Percentiles rank a stretch among this genome's conserved stretches.
These are phyloP conservation scores for Lachnellula hyalina DNA, from an alignment of 2,329 filamentous ascomycete genomes.

Conservation along the genomic window DNA sequence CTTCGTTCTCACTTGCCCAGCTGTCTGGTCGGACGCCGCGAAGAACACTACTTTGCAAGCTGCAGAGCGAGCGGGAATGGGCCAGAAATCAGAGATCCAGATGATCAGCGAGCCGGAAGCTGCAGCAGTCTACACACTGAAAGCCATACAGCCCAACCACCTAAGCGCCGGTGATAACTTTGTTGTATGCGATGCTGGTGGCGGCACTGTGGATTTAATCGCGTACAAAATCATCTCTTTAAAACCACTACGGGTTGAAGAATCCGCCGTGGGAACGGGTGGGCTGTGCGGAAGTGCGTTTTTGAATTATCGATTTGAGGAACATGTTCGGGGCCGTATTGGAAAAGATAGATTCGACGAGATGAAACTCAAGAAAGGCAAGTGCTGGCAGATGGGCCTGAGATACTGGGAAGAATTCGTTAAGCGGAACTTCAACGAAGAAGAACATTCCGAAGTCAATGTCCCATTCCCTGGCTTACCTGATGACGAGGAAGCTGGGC, in stretches of 20 bases:
- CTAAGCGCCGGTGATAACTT: slow-evolving; percentile 61
- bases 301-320: slow-evolving; percentile 75
- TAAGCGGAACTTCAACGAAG: slow-evolving; percentile 76
- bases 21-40: slow-evolving; percentile 80
- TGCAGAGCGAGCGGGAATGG: slow-evolving; percentile 75
- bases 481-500: slow-evolving; percentile 67
- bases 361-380: slow-evolving; percentile 73
- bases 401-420: slow-evolving; percentile 81
- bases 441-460: slow-evolving; percentile 71
- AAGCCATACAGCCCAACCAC: slow-evolving; percentile 72
- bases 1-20: slow-evolving; percentile 76
- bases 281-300: slow-evolving; percentile 75
- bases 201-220: slow-evolving; percentile 67
- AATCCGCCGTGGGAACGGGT: slow-evolving; percentile 74
- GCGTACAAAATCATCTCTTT: slow-evolving; percentile 75
- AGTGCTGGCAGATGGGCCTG: slow-evolving; percentile 75
- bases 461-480: slow-evolving; percentile 73
- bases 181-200: slow-evolving; percentile 52
- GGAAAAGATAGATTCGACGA: slow-evolving; percentile 63
- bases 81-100: slow-evolving; percentile 61
- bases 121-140: slow-evolving; percentile 73
- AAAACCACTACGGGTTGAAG: slow-evolving; percentile 66
- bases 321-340: slow-evolving; percentile 64
- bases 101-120: slow-evolving; percentile 80
- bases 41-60: slow-evolving; percentile 77